phyloP scores from a whole-genome alignment of 768 basidiomycete species.

The Russula compacta region DNA sequence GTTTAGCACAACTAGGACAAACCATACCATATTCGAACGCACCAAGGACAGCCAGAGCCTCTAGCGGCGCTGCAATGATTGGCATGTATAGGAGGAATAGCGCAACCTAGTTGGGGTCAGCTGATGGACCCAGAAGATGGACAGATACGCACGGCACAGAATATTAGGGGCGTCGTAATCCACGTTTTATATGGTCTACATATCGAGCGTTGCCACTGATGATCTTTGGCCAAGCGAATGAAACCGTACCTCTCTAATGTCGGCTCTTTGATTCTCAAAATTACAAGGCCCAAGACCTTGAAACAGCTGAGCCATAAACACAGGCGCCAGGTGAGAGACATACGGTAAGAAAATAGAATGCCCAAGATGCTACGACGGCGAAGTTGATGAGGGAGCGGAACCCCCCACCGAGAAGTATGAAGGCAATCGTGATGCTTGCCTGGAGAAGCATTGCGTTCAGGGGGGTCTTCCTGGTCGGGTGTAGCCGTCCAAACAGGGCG shows the following conservation, averaged over 20 bases:
- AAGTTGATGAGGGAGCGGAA: conserved; percentile 87
- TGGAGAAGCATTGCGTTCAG: conserved; percentile 82
- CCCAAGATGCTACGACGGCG: conserved; percentile 79
- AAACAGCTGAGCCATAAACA: not conserved
- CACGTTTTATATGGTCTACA: conserved; percentile 87
- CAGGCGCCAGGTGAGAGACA: conserved; percentile 21
- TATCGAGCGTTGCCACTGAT: conserved; percentile 1
- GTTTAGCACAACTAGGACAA: conserved; percentile 2
- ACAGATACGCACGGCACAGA: conserved; percentile 61
- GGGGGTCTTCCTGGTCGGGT: conserved; percentile 71
- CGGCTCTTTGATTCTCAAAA: conserved; percentile 86
- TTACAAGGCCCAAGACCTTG: conserved; percentile 80
- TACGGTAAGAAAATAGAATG: conserved; percentile 80
- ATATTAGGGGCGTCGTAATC: conserved; percentile 82
- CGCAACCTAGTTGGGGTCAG: conserved; percentile 47
- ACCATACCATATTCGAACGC: conserved; percentile 22
- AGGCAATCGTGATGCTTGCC: conserved; percentile 59
- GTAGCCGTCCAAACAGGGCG: conserved; percentile 67
- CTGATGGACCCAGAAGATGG: not conserved
- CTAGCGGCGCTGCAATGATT: conserved; percentile 82
- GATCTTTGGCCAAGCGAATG: not conserved
- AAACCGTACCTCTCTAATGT: conserved; percentile 59
- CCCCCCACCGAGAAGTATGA: conserved; percentile 81
- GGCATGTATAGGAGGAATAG: conserved; percentile 91
- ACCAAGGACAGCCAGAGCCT: conserved; percentile 85